Base-by-base conservation (phyloP, 495 filamentous ascomycete genomes). In the Parachaetomium inaequale region DNA sequence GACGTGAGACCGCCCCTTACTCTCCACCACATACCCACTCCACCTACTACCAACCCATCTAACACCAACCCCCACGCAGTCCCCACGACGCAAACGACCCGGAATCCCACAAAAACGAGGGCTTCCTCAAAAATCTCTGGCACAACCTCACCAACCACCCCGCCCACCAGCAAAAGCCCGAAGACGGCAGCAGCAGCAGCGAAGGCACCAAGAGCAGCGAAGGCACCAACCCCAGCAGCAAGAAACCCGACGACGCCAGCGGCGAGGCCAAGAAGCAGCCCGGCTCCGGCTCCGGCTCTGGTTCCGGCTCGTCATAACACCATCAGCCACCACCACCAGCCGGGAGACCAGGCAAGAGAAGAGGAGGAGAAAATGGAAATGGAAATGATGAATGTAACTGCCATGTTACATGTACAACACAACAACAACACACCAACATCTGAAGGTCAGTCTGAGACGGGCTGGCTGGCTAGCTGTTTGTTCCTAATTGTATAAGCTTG, bases 61-160 rank as follows among this genome's bases (percentile, higher is more conserved):
- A 46, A 46, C 42, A 17, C 40, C 40, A n/a, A 4, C n/a, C 40
- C 42, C n/a, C n/a, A 19, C 8, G 32, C n/a, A 46, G 42, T 51
- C 19, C 49, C 28, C 0, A 5, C 25, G 40, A 54, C 32, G 57
- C 36, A 19, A 40, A 58, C 32, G 28, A 47, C 29, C 46, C 59
- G 51, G 80, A 85, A 8, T 70, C 78, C 12, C 81, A 87, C 66
- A 88, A 88, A 74, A 81, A 86, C 65, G 89, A 94, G 76, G 89
- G 92, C 10, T 93, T 96, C 69, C 75, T 97, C 51, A 96, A 92
- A 72, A 87, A 86, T 19, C 83, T 93, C 49, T 97, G 93, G 93
- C 88, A 96, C 68, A 90, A 85, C 63, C 70, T 98, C 32, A 96
- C 87, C 50, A 87, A 90, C 65, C 86, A 93, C 65, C 84, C 87